Evolutionary conservation across 352 stramenopile species (phyloP).

Genomic region (Pythium pyrilobum): DNA sequence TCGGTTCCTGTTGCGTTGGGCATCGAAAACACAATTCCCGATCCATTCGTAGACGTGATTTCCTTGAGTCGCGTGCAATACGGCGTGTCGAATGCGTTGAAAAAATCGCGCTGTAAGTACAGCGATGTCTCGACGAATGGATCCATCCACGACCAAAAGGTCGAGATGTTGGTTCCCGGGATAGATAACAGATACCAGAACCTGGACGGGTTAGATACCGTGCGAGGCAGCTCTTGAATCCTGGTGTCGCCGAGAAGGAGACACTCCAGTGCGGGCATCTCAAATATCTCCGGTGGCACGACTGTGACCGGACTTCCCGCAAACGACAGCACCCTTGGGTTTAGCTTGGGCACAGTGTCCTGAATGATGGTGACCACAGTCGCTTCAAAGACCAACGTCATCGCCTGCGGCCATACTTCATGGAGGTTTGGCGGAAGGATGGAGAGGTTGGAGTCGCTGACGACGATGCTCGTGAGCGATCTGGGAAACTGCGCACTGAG

Average conservation of each 20-base stretch:
- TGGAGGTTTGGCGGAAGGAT: neutral
- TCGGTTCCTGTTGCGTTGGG: too few relatives aligned
- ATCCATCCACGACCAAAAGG: constrained; percentile 6
- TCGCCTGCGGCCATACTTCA: neutral
- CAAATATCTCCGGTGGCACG: neutral
- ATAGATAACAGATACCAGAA: neutral
- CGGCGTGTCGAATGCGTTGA: constrained; percentile 3
- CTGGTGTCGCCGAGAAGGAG: neutral
- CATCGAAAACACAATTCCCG: too few relatives aligned
- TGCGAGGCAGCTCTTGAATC: neutral
- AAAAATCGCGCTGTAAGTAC: neutral
- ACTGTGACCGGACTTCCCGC: neutral
- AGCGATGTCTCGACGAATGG: neutral
- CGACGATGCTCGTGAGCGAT: neutral
- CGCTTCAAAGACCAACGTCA: neutral
- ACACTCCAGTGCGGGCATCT: neutral
- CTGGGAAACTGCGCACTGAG: neutral
- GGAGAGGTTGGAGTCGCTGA: neutral
- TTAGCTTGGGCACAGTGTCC: neutral
- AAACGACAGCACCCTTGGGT: neutral
- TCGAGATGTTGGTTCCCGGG: neutral
- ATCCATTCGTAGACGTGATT: too few relatives aligned
- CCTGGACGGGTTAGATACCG: neutral
- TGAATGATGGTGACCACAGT: neutral
- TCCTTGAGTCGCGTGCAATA: neutral